Evolutionary conservation across 495 filamentous ascomycete genomes (phyloP), one percentile per base, ranked within the genome.

Genomic region (Daldinia caldariorum): DNA sequence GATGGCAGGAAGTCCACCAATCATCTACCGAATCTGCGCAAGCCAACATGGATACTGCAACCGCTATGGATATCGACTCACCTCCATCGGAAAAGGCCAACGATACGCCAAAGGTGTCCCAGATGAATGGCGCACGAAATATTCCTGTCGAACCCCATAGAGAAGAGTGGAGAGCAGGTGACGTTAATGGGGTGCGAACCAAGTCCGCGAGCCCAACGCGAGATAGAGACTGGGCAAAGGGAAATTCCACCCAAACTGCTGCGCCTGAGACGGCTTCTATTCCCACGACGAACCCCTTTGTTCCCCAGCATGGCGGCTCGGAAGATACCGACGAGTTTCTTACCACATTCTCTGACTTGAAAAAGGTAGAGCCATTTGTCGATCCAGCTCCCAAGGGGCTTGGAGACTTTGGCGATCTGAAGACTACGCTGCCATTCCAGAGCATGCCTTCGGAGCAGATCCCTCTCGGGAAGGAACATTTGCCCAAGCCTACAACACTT

Each of bases 371-470:
- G 37, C 93, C 93, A 0, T 88, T 94, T 43, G 80, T 80, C 3
- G 79, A 79, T 35, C 79, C 82, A 14, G 77, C 34, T 6, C 29
- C 84, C 12, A 82, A 78, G 26, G 86, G 89, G 13, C 87, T 94
- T 5, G 78, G 83, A 18, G 87, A 88, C 38, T 83, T 96, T 35
- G 82, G 84, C 20, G 91, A 92, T 67, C 78, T 97, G 38, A 83
- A 82, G 26, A 80, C 85, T 6, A 89, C 82, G 1, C 86, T 97
- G 1, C 93, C 93, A 0, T 95, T 94, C 76, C 79, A 89, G 63
- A 94, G 91, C 45, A 80, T 83, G 32, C 75, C 92, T 1, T 84
- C 89, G 4, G 66, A 78, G 18, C 77, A 79, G 14, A 73, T 83
- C 16, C 83, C 83, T 1, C 57, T 83, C 18, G 65, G 74, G n/a